Percentiles rank a stretch among this genome's conserved stretches.
Evolutionary conservation across 148 eudicot species (phyloP).

Genomic region (Talinum fruticosum): DNA sequence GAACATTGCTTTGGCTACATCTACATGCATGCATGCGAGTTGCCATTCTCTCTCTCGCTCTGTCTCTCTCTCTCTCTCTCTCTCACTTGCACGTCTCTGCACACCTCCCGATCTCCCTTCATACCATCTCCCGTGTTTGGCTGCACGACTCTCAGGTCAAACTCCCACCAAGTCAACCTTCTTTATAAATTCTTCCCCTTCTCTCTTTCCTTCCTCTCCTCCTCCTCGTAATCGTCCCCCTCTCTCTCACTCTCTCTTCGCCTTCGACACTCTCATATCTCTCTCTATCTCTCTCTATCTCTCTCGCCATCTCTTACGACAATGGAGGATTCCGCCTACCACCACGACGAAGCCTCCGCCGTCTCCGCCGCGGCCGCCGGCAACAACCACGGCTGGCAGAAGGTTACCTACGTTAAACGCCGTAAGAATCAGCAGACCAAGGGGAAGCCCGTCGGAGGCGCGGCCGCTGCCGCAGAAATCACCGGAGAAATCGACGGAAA

Average conservation of each 20-base stretch:
- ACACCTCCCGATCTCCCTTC: not conserved
- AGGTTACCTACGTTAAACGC: constrained; percentile 48
- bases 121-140: not conserved
- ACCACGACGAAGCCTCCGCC: constrained; percentile 24
- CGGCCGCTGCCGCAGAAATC: not conserved
- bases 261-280: not conserved
- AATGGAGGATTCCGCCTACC: constrained; percentile 44
- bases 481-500: constrained; percentile 25
- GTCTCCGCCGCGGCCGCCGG: not conserved
- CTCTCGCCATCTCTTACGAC: not conserved
- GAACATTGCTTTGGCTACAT: too few species aligned
- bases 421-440: constrained; percentile 36
- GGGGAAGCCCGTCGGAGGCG: constrained; percentile 8
- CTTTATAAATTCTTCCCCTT: constrained; percentile 1
- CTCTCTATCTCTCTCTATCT: constrained; percentile 6
- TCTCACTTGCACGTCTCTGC: not conserved
- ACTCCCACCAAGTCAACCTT: constrained; percentile 3
- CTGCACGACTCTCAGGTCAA: constrained; percentile 1
- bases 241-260: too few species aligned
- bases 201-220: not conserved
- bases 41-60: too few species aligned
- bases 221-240: not conserved
- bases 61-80: too few species aligned
- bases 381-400: constrained; percentile 53
- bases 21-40: too few species aligned